Base-by-base conservation (phyloP, 345 rosid species). In the Bruguiera sexangula region DNA sequence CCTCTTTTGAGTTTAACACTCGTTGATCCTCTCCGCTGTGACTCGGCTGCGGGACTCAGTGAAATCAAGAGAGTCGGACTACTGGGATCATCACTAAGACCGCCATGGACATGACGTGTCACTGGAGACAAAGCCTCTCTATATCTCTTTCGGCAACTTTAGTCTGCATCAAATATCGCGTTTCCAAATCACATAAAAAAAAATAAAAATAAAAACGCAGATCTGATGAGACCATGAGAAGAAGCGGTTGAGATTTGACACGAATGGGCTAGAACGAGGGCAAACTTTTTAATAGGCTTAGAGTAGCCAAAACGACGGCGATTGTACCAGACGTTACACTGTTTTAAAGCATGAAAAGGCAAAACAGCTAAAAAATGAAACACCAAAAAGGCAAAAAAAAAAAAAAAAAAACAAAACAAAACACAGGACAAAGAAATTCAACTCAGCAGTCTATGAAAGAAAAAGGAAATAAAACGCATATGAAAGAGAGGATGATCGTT, bases 281-380 rank as follows among this genome's bases (percentile, higher is more conserved):
- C 60, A 59, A 51, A 64, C 37, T 50, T 48, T 51, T 43, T 13
- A 15, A 4, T 43, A 43, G 62, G 72, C 69, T 68, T 48, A 62
- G 63, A 71, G 18, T 31, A 30, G 70, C 60, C 65, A 36, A 80
- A 70, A 69, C 87, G 82, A 76, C 82, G 84, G 76, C 78, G 78
- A 73, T 24, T 58, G 74, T 48, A 73, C 50, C n/a, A 37, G 65
- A 46, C 39, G 62, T 63, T 32, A 4, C 9, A 13, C 50, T 11
- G 16, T 43, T 11, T 43, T 19, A 43, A 43, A 13, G 50, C 18
- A 39, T 39, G 15, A 39, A 61, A 19, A 10, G 15, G 48, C 16
- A 6, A 13, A 27, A n/a, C 54, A 68, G 37, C 46, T 24, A 16
- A 29, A 6, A 58, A 50, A 68, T 4, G 48, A 52, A 22, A 22